Base-by-base conservation (phyloP, 2,329 filamentous ascomycete genomes). In the Sporothrix brunneoviolacea region DNA sequence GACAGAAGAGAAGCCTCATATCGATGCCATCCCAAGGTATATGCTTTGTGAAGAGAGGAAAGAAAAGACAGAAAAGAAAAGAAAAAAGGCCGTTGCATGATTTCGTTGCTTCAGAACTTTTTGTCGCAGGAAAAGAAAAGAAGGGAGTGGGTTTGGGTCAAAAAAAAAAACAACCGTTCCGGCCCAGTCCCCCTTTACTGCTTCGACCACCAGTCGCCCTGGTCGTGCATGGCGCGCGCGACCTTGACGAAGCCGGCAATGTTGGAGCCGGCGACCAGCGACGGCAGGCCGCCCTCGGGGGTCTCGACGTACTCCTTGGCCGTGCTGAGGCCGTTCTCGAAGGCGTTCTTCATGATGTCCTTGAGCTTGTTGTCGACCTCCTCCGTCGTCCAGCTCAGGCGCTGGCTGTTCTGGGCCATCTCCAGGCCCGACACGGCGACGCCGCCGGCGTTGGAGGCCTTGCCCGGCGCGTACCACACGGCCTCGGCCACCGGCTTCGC, bases 171-270 rank as follows among this genome's bases (percentile, higher is more conserved):
- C 28, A 8, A 37, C 8, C 35, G 35, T n/a, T 37, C 12, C 4
- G n/a, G 4, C 30, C 4, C 12, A 33, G n/a, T 27, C 54, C 56
- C 58, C 19, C 22, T 22, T 51, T 55, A 60, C 42, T 50, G 39
- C 57, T 59, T 59, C 51, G 58, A 54, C 79, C 79, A 97, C 91
- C 91, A 97, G 71, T 97, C 91, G 64, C 93, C 93, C 73, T 96
- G 91, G 70, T 95, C 89, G 67, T 86, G 80, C 91, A 97, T 97
- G 64, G 93, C 91, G 62, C 82, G 79, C 47, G 85, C 91, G 50
- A 97, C 91, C 84, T 97, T 98, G 72, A 86, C 85, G 76, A 96
- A 97, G 53, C 93, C 93, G 54, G 93, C 93, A 74, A 98, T 95
- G 75, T 97, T 97, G 76, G 84, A 88, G 61, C 93, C 93, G 53